These are phyloP conservation scores for Suillus lakei DNA, from an alignment of 768 basidiomycete genomes.

Conservation along the genomic window DNA sequence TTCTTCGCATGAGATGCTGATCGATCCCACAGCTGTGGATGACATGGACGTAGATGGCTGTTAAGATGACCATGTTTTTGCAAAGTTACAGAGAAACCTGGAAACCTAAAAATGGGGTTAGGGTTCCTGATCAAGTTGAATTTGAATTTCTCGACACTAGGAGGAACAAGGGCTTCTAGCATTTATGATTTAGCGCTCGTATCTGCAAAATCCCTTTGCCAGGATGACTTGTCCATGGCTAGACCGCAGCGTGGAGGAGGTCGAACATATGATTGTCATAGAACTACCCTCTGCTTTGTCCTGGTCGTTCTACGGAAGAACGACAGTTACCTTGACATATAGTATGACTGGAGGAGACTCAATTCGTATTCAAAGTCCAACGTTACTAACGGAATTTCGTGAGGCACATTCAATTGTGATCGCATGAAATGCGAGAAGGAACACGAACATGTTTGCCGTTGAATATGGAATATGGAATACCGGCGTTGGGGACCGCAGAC, in stretches of 20 bases:
- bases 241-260: neutral
- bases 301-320: neutral
- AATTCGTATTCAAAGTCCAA: neutral
- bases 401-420: neutral
- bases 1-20: constrained; percentile 55
- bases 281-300: neutral
- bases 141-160: neutral
- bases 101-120: constrained; percentile 10
- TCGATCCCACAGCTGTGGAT: constrained; percentile 3
- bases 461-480: too few species aligned
- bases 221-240: neutral
- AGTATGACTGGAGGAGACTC: neutral
- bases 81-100: neutral
- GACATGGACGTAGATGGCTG: constrained; percentile 1
- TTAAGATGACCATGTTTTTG: neutral
- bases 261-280: neutral
- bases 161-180: neutral
- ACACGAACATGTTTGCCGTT: neutral
- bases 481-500: neutral
- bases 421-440: neutral
- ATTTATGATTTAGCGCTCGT: too few species aligned
- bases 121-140: neutral
- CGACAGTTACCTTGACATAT: neutral
- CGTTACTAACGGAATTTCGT: neutral
- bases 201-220: neutral